Percentiles rank a stretch among this genome's conserved stretches.
phyloP scores from a whole-genome alignment of 306 rosid species.

The Casuarina equisetifolia region DNA sequence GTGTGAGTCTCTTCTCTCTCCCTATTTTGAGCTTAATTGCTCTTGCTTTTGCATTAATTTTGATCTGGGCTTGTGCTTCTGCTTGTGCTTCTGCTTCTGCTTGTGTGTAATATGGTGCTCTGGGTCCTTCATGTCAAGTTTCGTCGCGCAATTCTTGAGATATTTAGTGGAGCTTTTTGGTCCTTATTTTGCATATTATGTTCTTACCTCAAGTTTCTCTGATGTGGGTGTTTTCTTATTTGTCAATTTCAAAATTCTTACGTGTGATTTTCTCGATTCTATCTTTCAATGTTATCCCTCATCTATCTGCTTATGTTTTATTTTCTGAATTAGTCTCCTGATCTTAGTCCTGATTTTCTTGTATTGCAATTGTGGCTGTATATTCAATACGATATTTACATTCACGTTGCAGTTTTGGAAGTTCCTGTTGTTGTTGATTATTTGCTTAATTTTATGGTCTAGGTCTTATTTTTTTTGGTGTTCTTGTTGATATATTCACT shows the following conservation, averaged over 20 bases:
- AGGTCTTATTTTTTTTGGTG: background rate
- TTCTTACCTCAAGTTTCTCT: background rate
- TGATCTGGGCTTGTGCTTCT: conserved; percentile 27
- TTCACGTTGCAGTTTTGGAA: background rate
- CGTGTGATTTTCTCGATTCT: conserved; percentile 5
- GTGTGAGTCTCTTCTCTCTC: conserved; percentile 46
- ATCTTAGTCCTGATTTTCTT: background rate
- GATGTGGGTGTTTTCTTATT: conserved; percentile 5
- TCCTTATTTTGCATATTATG: conserved; percentile 17
- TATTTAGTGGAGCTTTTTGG: background rate
- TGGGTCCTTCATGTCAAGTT: conserved; percentile 15
- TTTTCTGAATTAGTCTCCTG: conserved; percentile 7
- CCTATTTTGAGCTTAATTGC: conserved; percentile 2
- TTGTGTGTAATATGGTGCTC: conserved; percentile 17
- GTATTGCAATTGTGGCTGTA: background rate
- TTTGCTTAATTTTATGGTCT: conserved; percentile 7
- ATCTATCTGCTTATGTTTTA: background rate
- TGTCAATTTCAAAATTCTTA: conserved; percentile 2
- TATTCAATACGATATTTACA: background rate
- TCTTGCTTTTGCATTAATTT: conserved; percentile 7
- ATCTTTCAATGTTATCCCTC: background rate
- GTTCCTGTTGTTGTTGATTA: background rate
- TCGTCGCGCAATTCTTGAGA: background rate
- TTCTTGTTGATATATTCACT: background rate
- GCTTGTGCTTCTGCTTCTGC: too few species aligned